phyloP scores from a whole-genome alignment of 2,329 filamentous ascomycete genomes.

The Aspergillus fischeri region DNA sequence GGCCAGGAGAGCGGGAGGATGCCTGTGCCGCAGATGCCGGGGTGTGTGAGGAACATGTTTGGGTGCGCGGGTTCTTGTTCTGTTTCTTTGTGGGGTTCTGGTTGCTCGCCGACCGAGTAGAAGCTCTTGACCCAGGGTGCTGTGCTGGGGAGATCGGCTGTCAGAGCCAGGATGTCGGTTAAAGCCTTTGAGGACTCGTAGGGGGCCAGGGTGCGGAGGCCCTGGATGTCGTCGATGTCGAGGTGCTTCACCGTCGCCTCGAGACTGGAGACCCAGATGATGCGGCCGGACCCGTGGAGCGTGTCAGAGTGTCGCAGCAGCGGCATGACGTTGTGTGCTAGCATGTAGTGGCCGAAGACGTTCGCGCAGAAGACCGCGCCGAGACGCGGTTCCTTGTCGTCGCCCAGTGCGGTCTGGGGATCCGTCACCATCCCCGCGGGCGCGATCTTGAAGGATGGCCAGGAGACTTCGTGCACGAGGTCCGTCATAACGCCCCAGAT shows the following conservation, averaged over 20 bases:
- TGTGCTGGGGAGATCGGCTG: conserved; percentile 62
- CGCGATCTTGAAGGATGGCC: conserved; percentile 70
- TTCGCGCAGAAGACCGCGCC: conserved; percentile 88
- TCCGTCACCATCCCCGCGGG: conserved; percentile 52
- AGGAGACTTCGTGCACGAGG: conserved; percentile 65
- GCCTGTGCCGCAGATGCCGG: conserved; percentile 77
- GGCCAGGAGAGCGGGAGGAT: conserved; percentile 72
- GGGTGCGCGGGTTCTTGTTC: conserved; percentile 41
- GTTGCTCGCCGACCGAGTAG: conserved; percentile 41
- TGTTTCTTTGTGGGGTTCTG: conserved; percentile 6
- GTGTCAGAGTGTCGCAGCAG: conserved; percentile 56
- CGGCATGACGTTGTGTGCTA: conserved; percentile 74
- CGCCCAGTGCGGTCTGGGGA: conserved; percentile 44
- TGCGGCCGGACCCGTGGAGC: conserved; percentile 52
- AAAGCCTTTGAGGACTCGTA: conserved; percentile 89
- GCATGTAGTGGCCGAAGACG: conserved; percentile 90
- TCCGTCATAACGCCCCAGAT: conserved; percentile 57
- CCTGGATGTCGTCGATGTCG: conserved; percentile 70
- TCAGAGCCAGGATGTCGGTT: conserved; percentile 78
- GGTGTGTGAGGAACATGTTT: conserved; percentile 74
- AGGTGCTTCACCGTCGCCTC: conserved; percentile 62
- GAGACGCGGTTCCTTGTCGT: conserved; percentile 54
- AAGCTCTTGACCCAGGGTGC: conserved; percentile 55
- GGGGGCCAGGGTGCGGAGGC: conserved; percentile 55
- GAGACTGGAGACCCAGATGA: conserved; percentile 85